Conservation (phyloP, 2,329 filamentous ascomycete species). For the Chaetothyriales sp. region DNA sequence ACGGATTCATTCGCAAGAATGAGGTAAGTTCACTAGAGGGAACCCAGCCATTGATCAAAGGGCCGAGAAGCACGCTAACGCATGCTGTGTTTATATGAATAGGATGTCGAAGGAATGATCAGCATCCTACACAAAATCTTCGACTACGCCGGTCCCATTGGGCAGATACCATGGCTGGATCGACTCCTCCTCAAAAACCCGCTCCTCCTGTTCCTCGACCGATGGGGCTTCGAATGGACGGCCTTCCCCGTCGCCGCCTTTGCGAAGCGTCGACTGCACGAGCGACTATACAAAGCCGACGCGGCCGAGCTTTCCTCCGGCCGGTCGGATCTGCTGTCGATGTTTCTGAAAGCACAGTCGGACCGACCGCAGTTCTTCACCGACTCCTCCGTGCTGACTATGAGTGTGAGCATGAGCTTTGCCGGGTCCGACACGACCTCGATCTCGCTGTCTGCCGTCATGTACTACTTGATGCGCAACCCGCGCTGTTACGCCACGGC, state of each 20-base stretch:
- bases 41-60: neutral
- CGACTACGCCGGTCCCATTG: conserved; percentile 51
- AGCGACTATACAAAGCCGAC: conserved; percentile 35
- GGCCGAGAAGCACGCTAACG: neutral
- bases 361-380: conserved; percentile 21
- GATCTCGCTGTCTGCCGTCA: conserved; percentile 56
- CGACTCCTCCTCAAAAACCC: conserved; percentile 18
- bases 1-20: conserved; percentile 24
- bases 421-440: conserved; percentile 71
- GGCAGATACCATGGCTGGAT: conserved; percentile 18
- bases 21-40: neutral
- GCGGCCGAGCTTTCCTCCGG: conserved; percentile 28
- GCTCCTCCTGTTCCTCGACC: conserved; percentile 45
- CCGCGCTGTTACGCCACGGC: conserved; percentile 25
- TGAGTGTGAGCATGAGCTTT: conserved; percentile 27
- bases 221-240: conserved; percentile 52
- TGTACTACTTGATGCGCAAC: conserved; percentile 60
- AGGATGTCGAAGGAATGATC: conserved; percentile 26
- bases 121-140: conserved; percentile 29
- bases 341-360: conserved; percentile 17
- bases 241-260: conserved; percentile 63
- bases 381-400: conserved; percentile 20
- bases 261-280: conserved; percentile 52
- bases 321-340: conserved; percentile 16
- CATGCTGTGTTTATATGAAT: neutral